Evolutionary conservation across 805 yeast species (phyloP), one percentile per base, ranked within the genome.

Genomic region (Candida insectalens): DNA sequence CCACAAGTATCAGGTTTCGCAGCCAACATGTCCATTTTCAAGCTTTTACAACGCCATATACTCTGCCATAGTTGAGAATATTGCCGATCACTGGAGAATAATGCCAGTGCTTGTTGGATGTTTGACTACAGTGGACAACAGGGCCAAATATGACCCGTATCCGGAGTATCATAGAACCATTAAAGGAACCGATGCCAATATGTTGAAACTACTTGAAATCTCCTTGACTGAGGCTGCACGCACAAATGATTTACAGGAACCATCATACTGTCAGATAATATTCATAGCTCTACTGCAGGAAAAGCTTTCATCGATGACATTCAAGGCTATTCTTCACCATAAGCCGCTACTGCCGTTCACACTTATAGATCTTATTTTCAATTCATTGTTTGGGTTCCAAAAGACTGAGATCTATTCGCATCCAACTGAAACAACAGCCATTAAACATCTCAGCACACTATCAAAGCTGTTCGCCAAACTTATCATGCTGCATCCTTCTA

Each of bases 71-170:
- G 14, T 32, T 8, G 23, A 7, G 10, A 6, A 19, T 3, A 6
- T 15, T 36, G 4, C 27, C 32, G 6, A 4, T n/a, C 1, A 49
- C 47, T 66, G 74, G 74, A 70, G 67, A 44, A 60, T 60, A 1
- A 39, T 68, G 15, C 75, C 77, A 0, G 49, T 71, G 1, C 45
- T 69, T 6, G 44, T 69, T 1, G 79, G 79, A 0, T 47, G 71
- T 13, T 37, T 57, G 4, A 43, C 66, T 4, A 57, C 73, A 3
- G 55, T 54, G 28, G 54, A 40, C 2, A 25, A 45, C 4, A 44
- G 58, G 30, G 35, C 26, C 4, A 33, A 41, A 8, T 44, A 44
- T 19, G 55, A 55, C 18, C 27, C 30, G n/a, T 47, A 35, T 36
- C 61, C 61, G 5, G 40, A 38, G 2, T 44, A 50, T 19, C 33